Conservation (phyloP, 371 early-diverging fungal species). For the Choanephora cucurbitarum region DNA sequence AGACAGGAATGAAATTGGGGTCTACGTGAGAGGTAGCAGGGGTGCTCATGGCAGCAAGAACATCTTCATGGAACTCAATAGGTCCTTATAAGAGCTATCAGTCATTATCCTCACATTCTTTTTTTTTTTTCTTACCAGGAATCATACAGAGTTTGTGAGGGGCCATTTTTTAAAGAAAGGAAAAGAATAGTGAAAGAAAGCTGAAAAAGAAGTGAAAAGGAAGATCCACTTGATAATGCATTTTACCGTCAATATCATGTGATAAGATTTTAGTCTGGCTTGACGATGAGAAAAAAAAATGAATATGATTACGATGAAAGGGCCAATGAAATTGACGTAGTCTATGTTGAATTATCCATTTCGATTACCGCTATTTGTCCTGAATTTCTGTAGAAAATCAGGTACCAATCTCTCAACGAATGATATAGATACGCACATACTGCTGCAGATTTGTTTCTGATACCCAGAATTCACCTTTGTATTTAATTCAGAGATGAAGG, state of each 20-base stretch:
- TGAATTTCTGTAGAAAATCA: too few species aligned
- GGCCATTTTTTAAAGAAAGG: slow-evolving; percentile 17
- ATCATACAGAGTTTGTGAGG: slow-evolving; percentile 88
- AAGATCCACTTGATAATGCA: slow-evolving; percentile 16
- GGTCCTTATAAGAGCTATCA: slow-evolving; percentile 60
- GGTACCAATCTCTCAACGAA: too few species aligned
- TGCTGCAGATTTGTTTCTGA: too few species aligned
- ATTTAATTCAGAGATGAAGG: too few species aligned
- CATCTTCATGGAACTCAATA: slow-evolving; percentile 91
- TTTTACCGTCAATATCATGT: slow-evolving; percentile 11
- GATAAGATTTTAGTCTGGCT: slow-evolving; percentile 15
- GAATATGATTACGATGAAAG: neutral
- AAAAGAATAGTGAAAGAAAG: slow-evolving; percentile 11
- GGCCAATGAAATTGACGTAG: too few species aligned
- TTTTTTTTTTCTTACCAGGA: slow-evolving; percentile 58
- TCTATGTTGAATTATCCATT: too few species aligned
- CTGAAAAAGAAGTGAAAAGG: slow-evolving; percentile 2
- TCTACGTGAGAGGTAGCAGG: slow-evolving; percentile 94
- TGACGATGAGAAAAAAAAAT: slow-evolving; percentile 4
- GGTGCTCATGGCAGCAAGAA: slow-evolving; percentile 86
- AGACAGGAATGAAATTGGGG: slow-evolving; percentile 84
- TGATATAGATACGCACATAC: too few species aligned
- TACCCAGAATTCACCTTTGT: too few species aligned
- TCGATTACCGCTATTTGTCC: too few species aligned
- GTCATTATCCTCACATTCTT: neutral